Percentiles rank a stretch among this genome's conserved stretches.
These are phyloP conservation scores for Leptomonas seymouri DNA, from an alignment of 208 protist genomes.

Conservation along the genomic window DNA sequence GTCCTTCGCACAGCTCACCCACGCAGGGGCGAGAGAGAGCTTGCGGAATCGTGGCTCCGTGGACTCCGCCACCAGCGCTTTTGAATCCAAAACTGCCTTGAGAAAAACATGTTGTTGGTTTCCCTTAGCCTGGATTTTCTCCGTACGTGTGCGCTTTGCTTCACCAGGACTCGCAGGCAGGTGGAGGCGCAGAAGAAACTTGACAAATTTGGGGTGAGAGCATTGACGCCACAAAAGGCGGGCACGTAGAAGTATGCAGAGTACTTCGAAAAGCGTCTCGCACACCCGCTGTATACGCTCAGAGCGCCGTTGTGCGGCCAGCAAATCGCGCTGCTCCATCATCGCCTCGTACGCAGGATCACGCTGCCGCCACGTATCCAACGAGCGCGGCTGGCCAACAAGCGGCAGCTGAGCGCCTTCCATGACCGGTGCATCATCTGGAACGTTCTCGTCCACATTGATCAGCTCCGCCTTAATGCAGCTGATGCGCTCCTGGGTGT, in stretches of 20 bases:
- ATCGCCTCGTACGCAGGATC: conserved; percentile 75
- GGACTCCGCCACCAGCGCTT: conserved; percentile 21
- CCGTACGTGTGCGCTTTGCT: conserved; percentile 5
- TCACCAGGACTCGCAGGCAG: neutral
- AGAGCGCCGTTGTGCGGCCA: conserved; percentile 72
- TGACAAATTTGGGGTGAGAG: conserved; percentile 55
- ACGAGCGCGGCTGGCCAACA: conserved; percentile 43
- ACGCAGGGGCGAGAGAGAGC: conserved; percentile 54
- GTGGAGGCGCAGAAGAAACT: conserved; percentile 44
- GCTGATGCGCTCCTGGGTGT: neutral
- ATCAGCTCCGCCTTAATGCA: conserved; percentile 38
- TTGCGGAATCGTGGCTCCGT: conserved; percentile 28
- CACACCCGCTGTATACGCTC: conserved; percentile 74
- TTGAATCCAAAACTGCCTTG: conserved; percentile 28
- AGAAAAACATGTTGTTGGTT: conserved; percentile 20
- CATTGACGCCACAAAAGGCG: conserved; percentile 64
- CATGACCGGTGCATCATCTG: conserved; percentile 26
- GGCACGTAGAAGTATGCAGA: conserved; percentile 54
- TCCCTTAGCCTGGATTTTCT: neutral
- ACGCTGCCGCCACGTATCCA: conserved; percentile 43
- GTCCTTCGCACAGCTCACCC: conserved; percentile 58
- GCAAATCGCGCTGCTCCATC: conserved; percentile 72
- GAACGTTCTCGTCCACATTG: conserved; percentile 24
- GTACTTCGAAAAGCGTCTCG: conserved; percentile 43
- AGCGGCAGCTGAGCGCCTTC: conserved; percentile 59